phyloP scores from a whole-genome alignment of 2,329 filamentous ascomycete species.

The Talaromyces atroroseus region DNA sequence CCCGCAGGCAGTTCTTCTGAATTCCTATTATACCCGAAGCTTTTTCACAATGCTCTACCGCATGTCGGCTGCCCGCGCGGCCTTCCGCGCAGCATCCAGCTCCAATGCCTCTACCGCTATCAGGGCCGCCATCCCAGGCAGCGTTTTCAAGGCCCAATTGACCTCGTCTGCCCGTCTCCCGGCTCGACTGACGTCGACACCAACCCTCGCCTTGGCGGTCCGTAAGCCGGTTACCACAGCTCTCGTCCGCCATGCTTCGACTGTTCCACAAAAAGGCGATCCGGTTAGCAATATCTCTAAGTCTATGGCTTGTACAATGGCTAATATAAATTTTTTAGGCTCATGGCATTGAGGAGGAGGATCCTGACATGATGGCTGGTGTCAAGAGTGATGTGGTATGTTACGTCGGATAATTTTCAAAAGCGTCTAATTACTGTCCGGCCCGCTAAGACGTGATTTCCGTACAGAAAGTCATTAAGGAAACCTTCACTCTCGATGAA shows the following conservation, averaged over 20 bases:
- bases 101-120: conserved; percentile 37
- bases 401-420: conserved; percentile 16
- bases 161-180: conserved; percentile 37
- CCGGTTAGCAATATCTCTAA: conserved; percentile 7
- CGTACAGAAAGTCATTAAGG: conserved; percentile 57
- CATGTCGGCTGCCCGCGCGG: conserved; percentile 40
- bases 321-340: conserved; percentile 14
- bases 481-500: conserved; percentile 59
- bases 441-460: not conserved
- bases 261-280: conserved; percentile 44
- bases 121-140: conserved; percentile 36
- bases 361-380: conserved; percentile 48
- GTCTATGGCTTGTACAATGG: not conserved
- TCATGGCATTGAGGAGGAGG: conserved; percentile 27
- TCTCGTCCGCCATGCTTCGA: conserved; percentile 45
- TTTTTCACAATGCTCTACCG: conserved; percentile 42
- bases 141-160: conserved; percentile 41
- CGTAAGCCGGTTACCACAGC: conserved; percentile 44
- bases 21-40: conserved; percentile 25
- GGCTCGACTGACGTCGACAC: conserved; percentile 29
- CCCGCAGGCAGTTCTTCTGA: conserved; percentile 14
- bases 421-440: not conserved
- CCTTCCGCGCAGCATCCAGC: conserved; percentile 39
- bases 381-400: conserved; percentile 56
- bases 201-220: conserved; percentile 39